These are phyloP conservation scores for Cantharellus cinnabarinus DNA, from an alignment of 768 basidiomycete species.

Conservation along the genomic window DNA sequence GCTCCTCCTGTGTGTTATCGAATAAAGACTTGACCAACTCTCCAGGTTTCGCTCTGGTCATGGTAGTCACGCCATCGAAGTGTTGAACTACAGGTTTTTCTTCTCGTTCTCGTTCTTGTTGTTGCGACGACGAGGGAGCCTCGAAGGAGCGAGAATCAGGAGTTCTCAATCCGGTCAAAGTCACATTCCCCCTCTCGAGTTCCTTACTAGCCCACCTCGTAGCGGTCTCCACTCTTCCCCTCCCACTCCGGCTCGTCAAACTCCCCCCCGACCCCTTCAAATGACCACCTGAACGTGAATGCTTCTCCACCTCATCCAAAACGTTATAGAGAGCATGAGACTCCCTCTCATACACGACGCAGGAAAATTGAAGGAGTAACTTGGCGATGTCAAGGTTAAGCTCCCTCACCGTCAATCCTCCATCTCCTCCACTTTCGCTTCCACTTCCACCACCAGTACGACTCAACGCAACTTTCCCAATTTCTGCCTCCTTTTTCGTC, in stretches of 20 bases:
- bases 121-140: background rate
- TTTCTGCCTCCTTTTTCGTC: background rate
- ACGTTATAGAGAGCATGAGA: background rate
- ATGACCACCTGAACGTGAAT: background rate
- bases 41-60: background rate
- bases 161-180: background rate
- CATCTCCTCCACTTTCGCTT: background rate
- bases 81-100: no score
- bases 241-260: background rate
- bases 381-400: slow-evolving; percentile 8
- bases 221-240: background rate
- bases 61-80: background rate
- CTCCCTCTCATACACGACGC: background rate
- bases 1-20: background rate
- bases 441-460: background rate
- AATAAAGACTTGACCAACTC: background rate
- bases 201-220: background rate
- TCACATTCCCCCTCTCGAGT: background rate
- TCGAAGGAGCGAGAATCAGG: background rate
- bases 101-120: no score
- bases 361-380: slow-evolving; percentile 1
- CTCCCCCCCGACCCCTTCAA: background rate
- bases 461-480: slow-evolving; percentile 2
- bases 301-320: background rate
- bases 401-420: background rate